Evolutionary conservation across 441 rosid species (phyloP), one percentile per base, ranked within the genome.

Genomic region (Dalechampia spathulata): DNA sequence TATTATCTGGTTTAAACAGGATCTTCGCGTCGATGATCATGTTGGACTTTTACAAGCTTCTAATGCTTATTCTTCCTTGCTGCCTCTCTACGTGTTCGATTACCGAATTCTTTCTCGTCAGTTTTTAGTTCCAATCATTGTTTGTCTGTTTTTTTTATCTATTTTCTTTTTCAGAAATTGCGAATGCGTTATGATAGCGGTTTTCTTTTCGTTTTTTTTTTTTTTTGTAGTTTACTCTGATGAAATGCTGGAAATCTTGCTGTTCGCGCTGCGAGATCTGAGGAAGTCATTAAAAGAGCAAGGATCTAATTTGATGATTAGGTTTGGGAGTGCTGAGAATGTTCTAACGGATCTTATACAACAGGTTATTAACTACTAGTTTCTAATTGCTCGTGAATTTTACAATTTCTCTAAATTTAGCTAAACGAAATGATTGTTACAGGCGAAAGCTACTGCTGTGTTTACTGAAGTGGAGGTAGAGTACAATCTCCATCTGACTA

Each of bases 1-100:
- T 32, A 69, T 87, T 68, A 65, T 88, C 60, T 91, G 98, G 98
- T 88, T 83, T 74, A 91, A 91, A 68, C 96, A 91, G 57, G 98
- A 91, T 58, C 89, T 88, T 44, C 96, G 96, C 68, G 58, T 88
- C 62, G 87, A 88, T 47, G 98, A 91, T 63, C 96, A 91, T 65
- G 88, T 80, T 49, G 98, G 88, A 11, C 80, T 91, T 63, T 57
- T 78, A 57, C 69, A 82, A 36, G 87, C 90, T 6, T 67, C 93
- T 20, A 69, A 1, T 65, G 62, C 21, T 7, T 8, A 36, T 51
- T 60, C 61, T 13, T 42, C 71, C 10, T 16, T 86, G n/a, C 52
- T 87, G 34, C 98, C 96, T 60, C 85, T 91, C 49, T 91, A 91
- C 62, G 87, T 91, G 63, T 73, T 88, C 71, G 98, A 88, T 53